phyloP scores from a whole-genome alignment of 495 filamentous ascomycete genomes.

The Cairneyella variabilis region DNA sequence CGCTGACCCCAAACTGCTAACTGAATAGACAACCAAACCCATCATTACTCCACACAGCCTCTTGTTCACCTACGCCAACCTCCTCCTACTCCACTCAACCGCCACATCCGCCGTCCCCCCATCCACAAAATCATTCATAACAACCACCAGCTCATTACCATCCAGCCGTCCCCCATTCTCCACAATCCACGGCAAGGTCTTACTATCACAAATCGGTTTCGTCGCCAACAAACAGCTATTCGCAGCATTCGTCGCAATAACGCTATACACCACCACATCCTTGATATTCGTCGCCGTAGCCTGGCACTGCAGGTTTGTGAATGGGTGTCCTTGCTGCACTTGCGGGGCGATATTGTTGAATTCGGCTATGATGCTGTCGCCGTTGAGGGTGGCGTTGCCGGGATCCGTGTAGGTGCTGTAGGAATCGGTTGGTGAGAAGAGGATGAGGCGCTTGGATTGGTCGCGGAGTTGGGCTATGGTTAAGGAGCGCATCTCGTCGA shows the following conservation, averaged over 20 bases:
- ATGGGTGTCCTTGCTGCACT: slow-evolving; percentile 34
- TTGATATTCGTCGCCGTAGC: slow-evolving; percentile 49
- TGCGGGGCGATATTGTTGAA: slow-evolving; percentile 36
- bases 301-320: slow-evolving; percentile 51
- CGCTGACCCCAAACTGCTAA: too few relatives aligned
- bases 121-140: slow-evolving; percentile 56
- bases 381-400: slow-evolving; percentile 46
- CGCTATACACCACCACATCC: slow-evolving; percentile 42
- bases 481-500: slow-evolving; percentile 33
- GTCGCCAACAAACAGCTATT: slow-evolving; percentile 44
- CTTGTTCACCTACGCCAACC: too few relatives aligned
- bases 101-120: slow-evolving; percentile 48
- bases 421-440: slow-evolving; percentile 39
- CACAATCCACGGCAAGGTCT: slow-evolving; percentile 46
- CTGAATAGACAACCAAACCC: too few relatives aligned
- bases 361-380: slow-evolving; percentile 40
- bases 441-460: slow-evolving; percentile 42
- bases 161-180: slow-evolving; percentile 36
- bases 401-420: slow-evolving; percentile 49
- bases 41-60: too few relatives aligned
- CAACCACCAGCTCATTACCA: slow-evolving; percentile 37
- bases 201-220: slow-evolving; percentile 46
- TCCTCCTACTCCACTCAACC: slow-evolving; percentile 37
- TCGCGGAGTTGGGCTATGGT: slow-evolving; percentile 39
- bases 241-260: slow-evolving; percentile 37